Evolutionary conservation across 2,329 filamentous ascomycete genomes (phyloP).

Genomic region (Setomelanomma holmii): DNA sequence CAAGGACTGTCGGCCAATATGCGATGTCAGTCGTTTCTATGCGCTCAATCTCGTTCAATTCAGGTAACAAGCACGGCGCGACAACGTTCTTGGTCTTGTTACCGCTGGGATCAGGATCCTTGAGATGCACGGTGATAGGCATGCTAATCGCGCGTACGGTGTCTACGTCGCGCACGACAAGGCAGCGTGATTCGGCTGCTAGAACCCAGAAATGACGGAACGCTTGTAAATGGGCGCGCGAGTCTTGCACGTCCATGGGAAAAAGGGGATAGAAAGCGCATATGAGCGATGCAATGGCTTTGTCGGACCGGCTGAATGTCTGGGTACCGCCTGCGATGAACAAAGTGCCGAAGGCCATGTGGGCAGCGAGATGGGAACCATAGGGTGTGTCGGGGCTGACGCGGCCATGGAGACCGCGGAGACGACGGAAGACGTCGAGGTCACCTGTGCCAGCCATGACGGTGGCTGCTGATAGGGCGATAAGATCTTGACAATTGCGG

Average conservation of each 20-base stretch:
- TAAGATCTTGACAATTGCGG: slow-evolving; percentile 87
- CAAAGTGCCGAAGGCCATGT: slow-evolving; percentile 87
- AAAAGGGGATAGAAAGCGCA: slow-evolving; percentile 95
- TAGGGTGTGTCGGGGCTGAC: slow-evolving; percentile 86
- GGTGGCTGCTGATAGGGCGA: slow-evolving; percentile 81
- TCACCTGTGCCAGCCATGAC: slow-evolving; percentile 98
- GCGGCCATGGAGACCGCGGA: slow-evolving; percentile 87
- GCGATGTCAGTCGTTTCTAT: slow-evolving; percentile 69
- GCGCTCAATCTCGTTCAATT: slow-evolving; percentile 67
- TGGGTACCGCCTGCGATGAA: slow-evolving; percentile 93
- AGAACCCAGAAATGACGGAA: slow-evolving; percentile 98
- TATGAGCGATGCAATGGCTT: slow-evolving; percentile 84
- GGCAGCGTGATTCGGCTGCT: slow-evolving; percentile 85
- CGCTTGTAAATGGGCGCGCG: slow-evolving; percentile 91
- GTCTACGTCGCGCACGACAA: slow-evolving; percentile 86
- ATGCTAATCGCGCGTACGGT: slow-evolving; percentile 80
- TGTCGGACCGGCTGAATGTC: slow-evolving; percentile 86
- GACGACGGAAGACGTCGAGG: slow-evolving; percentile 79
- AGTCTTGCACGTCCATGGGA: slow-evolving; percentile 87
- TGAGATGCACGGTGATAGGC: slow-evolving; percentile 71
- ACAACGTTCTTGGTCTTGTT: slow-evolving; percentile 44
- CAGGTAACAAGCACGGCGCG: slow-evolving; percentile 68
- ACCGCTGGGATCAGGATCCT: slow-evolving; percentile 35
- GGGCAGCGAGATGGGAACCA: slow-evolving; percentile 89
- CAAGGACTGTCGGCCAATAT: slow-evolving; percentile 83